phyloP scores from a whole-genome alignment of 805 yeast species.

The Candida loeiensis region DNA sequence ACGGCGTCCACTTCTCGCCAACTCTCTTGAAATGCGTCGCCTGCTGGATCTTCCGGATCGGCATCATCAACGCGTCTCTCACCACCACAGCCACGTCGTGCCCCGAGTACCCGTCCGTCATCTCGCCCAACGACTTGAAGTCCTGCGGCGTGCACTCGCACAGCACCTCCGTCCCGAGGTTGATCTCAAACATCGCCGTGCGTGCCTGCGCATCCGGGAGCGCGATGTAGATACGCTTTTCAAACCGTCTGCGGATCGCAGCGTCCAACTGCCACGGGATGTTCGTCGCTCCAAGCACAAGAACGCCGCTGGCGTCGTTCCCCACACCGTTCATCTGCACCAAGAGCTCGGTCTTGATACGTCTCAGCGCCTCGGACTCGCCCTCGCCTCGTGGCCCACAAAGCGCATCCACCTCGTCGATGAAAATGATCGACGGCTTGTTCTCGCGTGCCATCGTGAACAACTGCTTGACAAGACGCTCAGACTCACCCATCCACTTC shows the following conservation, averaged over 20 bases:
- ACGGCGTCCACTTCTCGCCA: constrained; percentile 67
- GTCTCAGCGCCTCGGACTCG: constrained; percentile 91
- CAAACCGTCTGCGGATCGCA: constrained; percentile 95
- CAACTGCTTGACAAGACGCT: constrained; percentile 89
- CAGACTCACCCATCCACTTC: constrained; percentile 99
- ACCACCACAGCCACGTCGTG: constrained; percentile 96
- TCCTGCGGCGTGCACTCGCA: constrained; percentile 73
- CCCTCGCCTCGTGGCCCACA: constrained; percentile 99
- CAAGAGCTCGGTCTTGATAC: constrained; percentile 91
- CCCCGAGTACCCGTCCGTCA: constrained; percentile 98
- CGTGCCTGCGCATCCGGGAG: constrained; percentile 93
- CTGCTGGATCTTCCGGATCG: constrained; percentile 89
- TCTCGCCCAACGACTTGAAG: constrained; percentile 72
- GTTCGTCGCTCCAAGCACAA: constrained; percentile 95
- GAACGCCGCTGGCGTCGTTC: constrained; percentile 85
- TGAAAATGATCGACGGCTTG: constrained; percentile 92
- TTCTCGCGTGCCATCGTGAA: constrained; percentile 95
- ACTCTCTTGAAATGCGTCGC: constrained; percentile 88
- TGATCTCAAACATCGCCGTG: constrained; percentile 88
- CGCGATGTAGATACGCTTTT: constrained; percentile 90
- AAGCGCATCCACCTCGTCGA: constrained; percentile 96
- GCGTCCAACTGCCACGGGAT: constrained; percentile 99
- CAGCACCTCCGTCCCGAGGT: constrained; percentile 80
- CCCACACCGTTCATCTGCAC: constrained; percentile 99
- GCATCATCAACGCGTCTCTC: constrained; percentile 96